phyloP scores from a whole-genome alignment of 768 basidiomycete genomes.

The Boletus vinaceobasis region DNA sequence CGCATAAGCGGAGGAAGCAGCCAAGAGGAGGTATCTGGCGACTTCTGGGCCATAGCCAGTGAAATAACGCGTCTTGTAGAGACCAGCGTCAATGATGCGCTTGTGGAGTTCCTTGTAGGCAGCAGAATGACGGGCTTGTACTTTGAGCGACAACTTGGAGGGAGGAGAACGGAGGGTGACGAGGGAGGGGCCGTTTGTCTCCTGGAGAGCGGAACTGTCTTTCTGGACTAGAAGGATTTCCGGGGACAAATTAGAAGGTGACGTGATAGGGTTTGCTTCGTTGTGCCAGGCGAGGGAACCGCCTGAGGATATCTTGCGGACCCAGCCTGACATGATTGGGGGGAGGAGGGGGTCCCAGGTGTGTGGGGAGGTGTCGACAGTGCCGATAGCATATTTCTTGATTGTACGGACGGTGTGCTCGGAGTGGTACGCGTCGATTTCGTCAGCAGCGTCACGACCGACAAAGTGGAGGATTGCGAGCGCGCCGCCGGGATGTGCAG shows the following conservation, averaged over 20 bases:
- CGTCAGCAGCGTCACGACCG: conserved; percentile 91
- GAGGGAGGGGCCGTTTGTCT: conserved; percentile 39
- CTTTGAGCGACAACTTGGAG: conserved; percentile 49
- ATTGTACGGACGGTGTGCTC: conserved; percentile 34
- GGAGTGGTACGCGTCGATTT: conserved; percentile 89
- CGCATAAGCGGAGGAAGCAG: conserved; percentile 51
- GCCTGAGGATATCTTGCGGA: conserved; percentile 48
- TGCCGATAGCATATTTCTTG: conserved; percentile 60
- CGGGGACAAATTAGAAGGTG: conserved; percentile 36
- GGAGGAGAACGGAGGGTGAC: conserved; percentile 51
- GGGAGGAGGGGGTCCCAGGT: conserved; percentile 79
- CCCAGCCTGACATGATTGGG: conserved; percentile 84
- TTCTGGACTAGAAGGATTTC: conserved; percentile 63
- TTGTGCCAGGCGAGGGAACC: conserved; percentile 54
- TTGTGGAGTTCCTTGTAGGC: conserved; percentile 81
- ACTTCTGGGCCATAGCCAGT: conserved; percentile 89
- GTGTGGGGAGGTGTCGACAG: conserved; percentile 50
- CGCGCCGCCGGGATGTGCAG: conserved; percentile 83
- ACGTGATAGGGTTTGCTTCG: conserved; percentile 50
- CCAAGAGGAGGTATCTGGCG: conserved; percentile 71
- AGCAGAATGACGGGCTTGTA: conserved; percentile 63
- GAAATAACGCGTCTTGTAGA: conserved; percentile 81
- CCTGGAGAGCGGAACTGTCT: conserved; percentile 21
- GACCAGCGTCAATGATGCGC: conserved; percentile 70
- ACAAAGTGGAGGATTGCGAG: conserved; percentile 92